Base-by-base conservation (phyloP, 768 basidiomycete genomes). In the Lepiota venenata region DNA sequence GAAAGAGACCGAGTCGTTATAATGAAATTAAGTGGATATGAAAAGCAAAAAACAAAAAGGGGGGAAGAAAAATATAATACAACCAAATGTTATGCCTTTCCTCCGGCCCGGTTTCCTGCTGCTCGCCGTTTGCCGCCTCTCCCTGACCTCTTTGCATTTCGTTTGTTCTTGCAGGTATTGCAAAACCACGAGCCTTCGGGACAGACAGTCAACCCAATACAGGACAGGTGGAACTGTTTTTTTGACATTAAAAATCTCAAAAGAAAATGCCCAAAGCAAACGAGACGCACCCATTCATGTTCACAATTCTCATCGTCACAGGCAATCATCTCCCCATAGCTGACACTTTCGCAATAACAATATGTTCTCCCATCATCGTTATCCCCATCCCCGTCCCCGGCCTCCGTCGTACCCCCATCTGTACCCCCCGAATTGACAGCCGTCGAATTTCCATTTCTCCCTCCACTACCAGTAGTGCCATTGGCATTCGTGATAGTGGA, bases 271-370 rank as follows among this genome's bases (percentile, higher is more conserved):
- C 21, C n/a, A 43, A 50, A 50, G 42, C 37, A 59, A 50, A 35
- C 50, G 45, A 48, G 6, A 85, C 90, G 66, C 61, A 95, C 93
- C 93, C 93, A 97, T 87, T 95, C 93, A 55, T 77, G 76, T 61
- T 86, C 83, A 71, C 93, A 96, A 42, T 78, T 75, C 15, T 75
- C 72, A 62, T 86, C 90, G 67, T 97, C 93, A 67, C 93, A 97
- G 20, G 86, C 93, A 61, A 97, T 91, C 93, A 97, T 96, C 72
- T 94, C 88, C 36, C 94, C 94, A 61, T 87, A 94, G 63, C 91
- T 93, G 56, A 84, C 78, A 15, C 87, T 75, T 60, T 90, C 78
- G 68, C 94, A 98, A 74, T 85, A 79, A 70, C 94, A 98, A 65
- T 98, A 96, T 12, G 79, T 78, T 61, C 76, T 81, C 49, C 79